Evolutionary conservation across 2,329 filamentous ascomycete genomes (phyloP).

Genomic region (Fusarium dimerum): DNA sequence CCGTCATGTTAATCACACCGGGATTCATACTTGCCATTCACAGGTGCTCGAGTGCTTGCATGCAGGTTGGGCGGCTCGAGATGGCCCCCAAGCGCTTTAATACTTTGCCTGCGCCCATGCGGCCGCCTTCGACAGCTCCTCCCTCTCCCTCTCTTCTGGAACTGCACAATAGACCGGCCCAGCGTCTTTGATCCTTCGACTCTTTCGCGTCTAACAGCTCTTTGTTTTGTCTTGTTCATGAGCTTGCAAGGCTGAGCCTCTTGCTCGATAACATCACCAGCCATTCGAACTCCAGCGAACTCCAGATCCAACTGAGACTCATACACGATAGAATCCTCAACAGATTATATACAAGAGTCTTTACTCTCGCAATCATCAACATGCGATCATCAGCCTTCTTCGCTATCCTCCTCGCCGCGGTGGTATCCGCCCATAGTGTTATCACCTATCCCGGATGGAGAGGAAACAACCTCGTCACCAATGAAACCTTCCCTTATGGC

Average conservation of each 20-base stretch:
- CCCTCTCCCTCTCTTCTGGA: conserved; percentile 6
- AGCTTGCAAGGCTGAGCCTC: conserved; percentile 21
- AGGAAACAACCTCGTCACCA: conserved; percentile 82
- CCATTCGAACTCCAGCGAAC: background rate
- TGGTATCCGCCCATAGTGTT: conserved; percentile 72
- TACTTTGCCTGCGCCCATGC: conserved; percentile 26
- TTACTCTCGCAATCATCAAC: conserved; percentile 19
- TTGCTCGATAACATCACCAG: conserved; percentile 1
- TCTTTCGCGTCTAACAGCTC: too few species aligned
- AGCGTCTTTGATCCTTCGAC: conserved; percentile 5
- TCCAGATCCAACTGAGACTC: too few species aligned
- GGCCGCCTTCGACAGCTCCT: conserved; percentile 16
- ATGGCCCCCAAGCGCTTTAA: conserved; percentile 26
- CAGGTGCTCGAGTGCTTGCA: conserved; percentile 17
- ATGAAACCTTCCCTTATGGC: conserved; percentile 78
- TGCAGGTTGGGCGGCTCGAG: conserved; percentile 27
- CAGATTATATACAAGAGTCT: too few species aligned
- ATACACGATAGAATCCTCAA: too few species aligned
- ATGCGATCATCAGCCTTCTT: conserved; percentile 50
- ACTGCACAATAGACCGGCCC: background rate
- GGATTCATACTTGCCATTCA: conserved; percentile 12
- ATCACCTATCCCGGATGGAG: conserved; percentile 85
- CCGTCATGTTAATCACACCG: conserved; percentile 28
- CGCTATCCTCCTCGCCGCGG: conserved; percentile 46
- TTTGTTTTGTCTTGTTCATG: conserved; percentile 6